Evolutionary conservation across 441 rosid genomes (phyloP), one percentile per base, ranked within the genome.

Genomic region (Daphne laureola): DNA sequence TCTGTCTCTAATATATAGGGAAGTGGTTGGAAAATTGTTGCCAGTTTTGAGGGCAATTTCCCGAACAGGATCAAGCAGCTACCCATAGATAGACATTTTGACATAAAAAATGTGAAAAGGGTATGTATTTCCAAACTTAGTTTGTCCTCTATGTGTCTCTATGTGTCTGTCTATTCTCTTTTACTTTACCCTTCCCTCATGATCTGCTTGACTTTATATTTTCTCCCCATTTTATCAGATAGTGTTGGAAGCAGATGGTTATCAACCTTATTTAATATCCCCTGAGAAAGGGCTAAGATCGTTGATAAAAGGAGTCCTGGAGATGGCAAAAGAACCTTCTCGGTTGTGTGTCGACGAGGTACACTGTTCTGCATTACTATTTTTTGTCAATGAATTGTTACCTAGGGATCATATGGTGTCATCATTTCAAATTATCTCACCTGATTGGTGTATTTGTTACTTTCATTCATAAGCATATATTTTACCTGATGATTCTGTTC

Each of bases 211-310:
- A 21, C 14, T 61, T 61, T 54, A 47, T 35, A 23, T 67, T 59
- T 25, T 48, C 51, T 53, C 25, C 51, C 49, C 36, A 45, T 65
- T 69, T 68, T 16, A 61, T 67, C 79, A 88, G 98, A 78, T 88
- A 71, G 96, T 91, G 52, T 68, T 91, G 57, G 96, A 91, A 69
- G 95, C 96, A 40, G 96, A 91, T 79, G 98, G 98, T 62, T 91
- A 91, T 77, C 98, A 91, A 71, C 98, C 98, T 12, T 91, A 91
- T 75, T 93, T 91, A 36, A 88, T 91, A 73, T 91, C 98, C 46
- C 98, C 98, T 12, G 98, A 92, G 78, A 92, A 92, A 73, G 98
- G 98, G 57, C 69, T 91, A 65, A 79, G 98, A 62, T 91, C 98
- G 57, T 70, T 92, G 61, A 92, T 92, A 68, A 92, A 92, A 78